phyloP scores from a whole-genome alignment of 2,329 filamentous ascomycete species.

The Trichoderma afroharzianum region DNA sequence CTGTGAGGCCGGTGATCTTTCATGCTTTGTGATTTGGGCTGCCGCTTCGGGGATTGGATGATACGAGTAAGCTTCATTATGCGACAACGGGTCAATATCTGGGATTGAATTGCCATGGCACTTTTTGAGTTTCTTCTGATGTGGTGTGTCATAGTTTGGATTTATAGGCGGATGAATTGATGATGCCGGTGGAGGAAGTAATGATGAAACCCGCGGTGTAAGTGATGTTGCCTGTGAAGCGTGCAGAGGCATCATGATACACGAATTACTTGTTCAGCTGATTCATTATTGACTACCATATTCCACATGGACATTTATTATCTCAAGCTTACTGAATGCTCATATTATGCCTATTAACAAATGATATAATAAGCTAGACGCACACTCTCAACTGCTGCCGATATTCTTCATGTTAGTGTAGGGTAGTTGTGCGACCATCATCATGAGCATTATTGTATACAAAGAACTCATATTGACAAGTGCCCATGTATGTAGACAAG shows the following conservation, averaged over 20 bases:
- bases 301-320: background rate
- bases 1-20: background rate
- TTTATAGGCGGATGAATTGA: background rate
- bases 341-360: background rate
- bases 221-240: background rate
- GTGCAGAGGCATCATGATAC: background rate
- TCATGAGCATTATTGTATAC: background rate
- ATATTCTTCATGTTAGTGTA: background rate
- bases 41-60: background rate
- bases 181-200: background rate
- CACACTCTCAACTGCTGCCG: background rate
- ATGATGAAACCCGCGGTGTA: background rate
- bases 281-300: background rate
- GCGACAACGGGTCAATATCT: background rate
- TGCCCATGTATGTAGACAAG: background rate
- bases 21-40: background rate
- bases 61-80: background rate
- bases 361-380: background rate
- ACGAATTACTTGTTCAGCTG: background rate
- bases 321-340: background rate
- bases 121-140: background rate
- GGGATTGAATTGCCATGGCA: background rate
- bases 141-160: background rate
- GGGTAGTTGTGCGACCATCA: background rate
- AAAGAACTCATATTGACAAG: background rate